Percentiles rank a stretch among this genome's conserved stretches.
Evolutionary conservation across 164 flowering plant genomes (phyloP).

Genomic region (Stephania yunnanensis): DNA sequence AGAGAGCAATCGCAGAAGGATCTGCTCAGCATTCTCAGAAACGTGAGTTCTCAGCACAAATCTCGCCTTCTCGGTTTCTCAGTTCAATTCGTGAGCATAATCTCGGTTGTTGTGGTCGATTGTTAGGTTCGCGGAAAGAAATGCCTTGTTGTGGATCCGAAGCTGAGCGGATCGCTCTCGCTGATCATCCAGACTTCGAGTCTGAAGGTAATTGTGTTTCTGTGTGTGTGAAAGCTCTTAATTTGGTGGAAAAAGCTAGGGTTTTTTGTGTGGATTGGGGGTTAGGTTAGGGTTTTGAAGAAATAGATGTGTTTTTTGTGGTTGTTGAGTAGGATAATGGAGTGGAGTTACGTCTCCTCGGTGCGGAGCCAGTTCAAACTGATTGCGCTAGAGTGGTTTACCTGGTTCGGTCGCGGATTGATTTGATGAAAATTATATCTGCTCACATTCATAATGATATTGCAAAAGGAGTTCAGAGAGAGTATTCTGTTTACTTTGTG

Average conservation of each 20-base stretch:
- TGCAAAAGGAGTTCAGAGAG: slow-evolving; percentile 74
- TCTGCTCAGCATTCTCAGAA: slow-evolving; percentile 65
- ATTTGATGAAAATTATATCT: slow-evolving; percentile 58
- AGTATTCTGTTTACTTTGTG: slow-evolving; percentile 76
- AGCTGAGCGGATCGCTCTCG: slow-evolving; percentile 86
- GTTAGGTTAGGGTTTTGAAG: neutral
- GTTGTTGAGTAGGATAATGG: slow-evolving; percentile 61
- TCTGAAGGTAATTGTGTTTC: slow-evolving; percentile 46
- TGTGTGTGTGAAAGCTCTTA: neutral
- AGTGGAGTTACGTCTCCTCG: slow-evolving; percentile 65
- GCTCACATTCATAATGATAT: slow-evolving; percentile 56
- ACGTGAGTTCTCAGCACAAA: slow-evolving; percentile 38
- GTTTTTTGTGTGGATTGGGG: neutral
- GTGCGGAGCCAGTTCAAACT: slow-evolving; percentile 65
- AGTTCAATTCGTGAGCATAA: neutral
- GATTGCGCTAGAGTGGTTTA: slow-evolving; percentile 74
- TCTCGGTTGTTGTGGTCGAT: neutral
- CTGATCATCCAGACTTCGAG: slow-evolving; percentile 63
- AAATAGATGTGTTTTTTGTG: slow-evolving; percentile 1
- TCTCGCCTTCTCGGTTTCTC: neutral
- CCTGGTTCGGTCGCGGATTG: slow-evolving; percentile 61
- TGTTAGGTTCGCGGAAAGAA: slow-evolving; percentile 78
- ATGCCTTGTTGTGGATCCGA: slow-evolving; percentile 81
- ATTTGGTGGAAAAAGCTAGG: neutral
- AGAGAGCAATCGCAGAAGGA: slow-evolving; percentile 93